Conservation (phyloP, 345 rosid species). For the Diplotaxis tenuifolia region DNA sequence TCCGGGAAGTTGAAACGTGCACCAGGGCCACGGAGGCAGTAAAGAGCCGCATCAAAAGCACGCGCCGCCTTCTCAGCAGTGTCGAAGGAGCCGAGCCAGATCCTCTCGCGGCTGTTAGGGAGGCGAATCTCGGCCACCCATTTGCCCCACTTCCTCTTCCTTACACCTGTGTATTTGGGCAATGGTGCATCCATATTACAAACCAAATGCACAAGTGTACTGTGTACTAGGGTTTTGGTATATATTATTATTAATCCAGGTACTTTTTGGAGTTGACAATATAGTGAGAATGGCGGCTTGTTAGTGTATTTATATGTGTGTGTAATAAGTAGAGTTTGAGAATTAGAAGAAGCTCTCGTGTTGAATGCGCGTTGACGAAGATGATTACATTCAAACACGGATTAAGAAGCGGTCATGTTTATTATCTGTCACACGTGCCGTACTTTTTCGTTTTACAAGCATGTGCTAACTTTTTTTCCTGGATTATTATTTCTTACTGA, state of each 20-base stretch:
- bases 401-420: neutral
- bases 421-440: slow-evolving; percentile 26
- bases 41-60: slow-evolving; percentile 87
- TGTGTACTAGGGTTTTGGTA: neutral
- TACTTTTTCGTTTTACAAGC: neutral
- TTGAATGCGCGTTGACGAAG: slow-evolving; percentile 31
- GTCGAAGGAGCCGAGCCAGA: slow-evolving; percentile 86
- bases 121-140: slow-evolving; percentile 95
- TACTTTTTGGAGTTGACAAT: slow-evolving; percentile 16
- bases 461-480: neutral
- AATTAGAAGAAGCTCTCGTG: slow-evolving; percentile 20
- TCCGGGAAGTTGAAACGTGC: slow-evolving; percentile 74
- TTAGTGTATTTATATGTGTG: slow-evolving; percentile 24
- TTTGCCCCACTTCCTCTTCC: slow-evolving; percentile 93
- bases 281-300: slow-evolving; percentile 34
- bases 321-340: slow-evolving; percentile 2
- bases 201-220: slow-evolving; percentile 1
- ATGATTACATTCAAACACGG: slow-evolving; percentile 32
- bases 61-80: slow-evolving; percentile 81
- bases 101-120: slow-evolving; percentile 83
- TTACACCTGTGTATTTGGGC: slow-evolving; percentile 73
- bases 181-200: slow-evolving; percentile 18
- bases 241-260: neutral
- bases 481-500: too few relatives aligned
- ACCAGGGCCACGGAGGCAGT: slow-evolving; percentile 57